Evolutionary conservation across 805 yeast species (phyloP).

Genomic region (Dipodascopsis tothii): DNA sequence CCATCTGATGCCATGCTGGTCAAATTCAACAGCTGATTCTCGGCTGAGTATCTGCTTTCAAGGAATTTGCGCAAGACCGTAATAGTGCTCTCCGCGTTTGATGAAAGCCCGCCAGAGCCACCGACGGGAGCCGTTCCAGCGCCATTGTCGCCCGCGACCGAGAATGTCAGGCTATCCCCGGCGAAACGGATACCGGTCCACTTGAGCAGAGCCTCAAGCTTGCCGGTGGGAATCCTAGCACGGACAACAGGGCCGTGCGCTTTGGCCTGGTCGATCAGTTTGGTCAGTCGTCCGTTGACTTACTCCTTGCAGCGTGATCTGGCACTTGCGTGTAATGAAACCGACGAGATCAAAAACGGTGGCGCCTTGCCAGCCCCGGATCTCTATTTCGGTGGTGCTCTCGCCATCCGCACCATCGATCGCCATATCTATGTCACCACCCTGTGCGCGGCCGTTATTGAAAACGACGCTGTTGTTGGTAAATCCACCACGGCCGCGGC

Average conservation of each 20-base stretch:
- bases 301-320: background rate
- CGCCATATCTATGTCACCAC: background rate
- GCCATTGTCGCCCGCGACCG: background rate
- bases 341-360: background rate
- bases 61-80: slow-evolving; percentile 56
- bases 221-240: slow-evolving; percentile 1
- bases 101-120: too few species aligned
- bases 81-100: slow-evolving; percentile 40
- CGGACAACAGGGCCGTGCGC: background rate
- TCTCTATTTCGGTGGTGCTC: background rate
- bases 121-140: background rate
- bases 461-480: background rate
- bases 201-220: slow-evolving; percentile 4
- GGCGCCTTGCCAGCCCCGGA: background rate
- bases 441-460: too few species aligned
- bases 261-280: background rate
- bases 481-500: background rate
- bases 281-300: background rate
- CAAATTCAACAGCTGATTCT: slow-evolving; percentile 60
- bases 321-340: background rate
- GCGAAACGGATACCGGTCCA: slow-evolving; percentile 12
- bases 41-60: slow-evolving; percentile 57
- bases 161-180: slow-evolving; percentile 2
- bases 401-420: background rate
- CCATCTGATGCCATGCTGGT: slow-evolving; percentile 59